Evolutionary conservation across 164 flowering plant genomes (phyloP).

Genomic region (Litsea cubeba): DNA sequence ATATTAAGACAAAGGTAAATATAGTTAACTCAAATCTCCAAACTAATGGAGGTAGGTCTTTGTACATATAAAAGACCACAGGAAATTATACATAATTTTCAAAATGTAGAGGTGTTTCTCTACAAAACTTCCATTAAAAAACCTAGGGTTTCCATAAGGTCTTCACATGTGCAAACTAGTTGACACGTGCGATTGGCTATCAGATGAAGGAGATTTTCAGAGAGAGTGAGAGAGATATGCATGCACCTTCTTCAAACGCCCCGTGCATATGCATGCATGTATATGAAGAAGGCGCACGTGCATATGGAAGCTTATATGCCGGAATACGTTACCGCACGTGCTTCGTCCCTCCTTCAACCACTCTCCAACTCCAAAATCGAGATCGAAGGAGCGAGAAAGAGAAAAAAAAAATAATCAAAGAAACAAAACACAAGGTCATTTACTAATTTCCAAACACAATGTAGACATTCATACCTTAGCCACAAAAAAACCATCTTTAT

Average conservation of each 20-base stretch:
- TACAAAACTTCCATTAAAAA: not conserved
- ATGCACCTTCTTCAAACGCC: constrained; percentile 4
- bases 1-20: no score
- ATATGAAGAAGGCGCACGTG: not conserved
- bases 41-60: no score
- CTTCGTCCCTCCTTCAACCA: not conserved
- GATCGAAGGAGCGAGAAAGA: not conserved
- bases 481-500: not conserved
- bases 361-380: not conserved
- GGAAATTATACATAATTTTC: no score
- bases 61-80: no score
- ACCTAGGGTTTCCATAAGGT: not conserved
- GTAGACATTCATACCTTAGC: not conserved
- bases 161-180: not conserved
- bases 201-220: not conserved
- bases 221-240: not conserved
- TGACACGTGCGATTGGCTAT: not conserved
- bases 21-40: no score
- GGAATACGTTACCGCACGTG: constrained; percentile 5
- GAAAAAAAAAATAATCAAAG: not conserved
- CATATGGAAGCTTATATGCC: not conserved
- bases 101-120: no score
- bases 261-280: not conserved
- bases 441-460: not conserved
- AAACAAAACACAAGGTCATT: not conserved